phyloP scores from a whole-genome alignment of 2,329 filamentous ascomycete species.

The Didymella sp. region DNA sequence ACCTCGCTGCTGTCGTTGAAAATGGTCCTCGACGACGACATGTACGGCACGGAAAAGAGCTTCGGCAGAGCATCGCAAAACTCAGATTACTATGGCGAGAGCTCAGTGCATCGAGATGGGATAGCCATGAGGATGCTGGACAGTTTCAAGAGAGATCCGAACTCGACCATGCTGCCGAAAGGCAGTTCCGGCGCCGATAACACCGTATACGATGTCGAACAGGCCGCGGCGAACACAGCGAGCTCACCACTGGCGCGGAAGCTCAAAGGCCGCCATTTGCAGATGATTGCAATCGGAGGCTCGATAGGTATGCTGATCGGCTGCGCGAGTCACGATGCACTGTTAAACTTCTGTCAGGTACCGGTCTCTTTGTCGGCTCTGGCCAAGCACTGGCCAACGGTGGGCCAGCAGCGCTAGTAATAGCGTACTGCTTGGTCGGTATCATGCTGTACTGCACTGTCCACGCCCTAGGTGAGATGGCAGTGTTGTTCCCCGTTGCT shows the following conservation, averaged over 20 bases:
- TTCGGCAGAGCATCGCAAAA: constrained; percentile 46
- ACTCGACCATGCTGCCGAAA: constrained; percentile 55
- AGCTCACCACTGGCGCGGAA: constrained; percentile 75
- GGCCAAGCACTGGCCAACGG: constrained; percentile 62
- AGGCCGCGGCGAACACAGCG: constrained; percentile 68
- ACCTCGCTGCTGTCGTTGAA: no score
- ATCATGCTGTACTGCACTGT: constrained; percentile 85
- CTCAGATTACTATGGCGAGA: constrained; percentile 50
- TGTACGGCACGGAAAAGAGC: constrained; percentile 50
- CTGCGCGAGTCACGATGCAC: constrained; percentile 4
- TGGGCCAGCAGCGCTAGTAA: constrained; percentile 34
- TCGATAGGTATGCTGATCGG: constrained; percentile 58
- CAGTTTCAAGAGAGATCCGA: constrained; percentile 51
- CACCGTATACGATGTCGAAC: constrained; percentile 68
- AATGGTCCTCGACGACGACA: constrained; percentile 47
- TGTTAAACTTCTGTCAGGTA: constrained; percentile 44
- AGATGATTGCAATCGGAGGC: constrained; percentile 87
- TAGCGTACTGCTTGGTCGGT: neutral
- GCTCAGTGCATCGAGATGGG: constrained; percentile 41
- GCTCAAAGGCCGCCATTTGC: constrained; percentile 67
- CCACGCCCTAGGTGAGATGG: constrained; percentile 60
- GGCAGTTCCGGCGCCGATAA: constrained; percentile 60
- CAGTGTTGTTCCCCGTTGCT: constrained; percentile 65
- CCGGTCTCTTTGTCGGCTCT: constrained; percentile 69
- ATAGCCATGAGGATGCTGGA: constrained; percentile 53